phyloP scores from a whole-genome alignment of 257 asterid species.

The Solanum sejunctum region DNA sequence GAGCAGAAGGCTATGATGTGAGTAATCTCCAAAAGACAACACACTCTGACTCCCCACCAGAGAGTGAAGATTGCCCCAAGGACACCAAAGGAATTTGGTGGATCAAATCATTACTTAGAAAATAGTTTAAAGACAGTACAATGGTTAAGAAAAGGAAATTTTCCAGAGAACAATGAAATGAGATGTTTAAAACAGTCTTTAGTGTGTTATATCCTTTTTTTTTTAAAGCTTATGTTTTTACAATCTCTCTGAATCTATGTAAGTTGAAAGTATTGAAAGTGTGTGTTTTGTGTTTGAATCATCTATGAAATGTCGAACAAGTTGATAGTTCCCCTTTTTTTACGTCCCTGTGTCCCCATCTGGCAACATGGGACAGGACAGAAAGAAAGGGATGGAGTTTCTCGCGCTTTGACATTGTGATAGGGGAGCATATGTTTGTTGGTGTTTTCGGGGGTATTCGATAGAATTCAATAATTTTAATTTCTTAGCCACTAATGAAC shows the following conservation, averaged over 20 bases:
- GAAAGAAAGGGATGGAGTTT: background rate
- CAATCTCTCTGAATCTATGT: background rate
- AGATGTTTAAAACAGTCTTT: background rate
- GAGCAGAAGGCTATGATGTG: slow-evolving; percentile 62
- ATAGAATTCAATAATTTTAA: background rate
- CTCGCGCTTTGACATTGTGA: background rate
- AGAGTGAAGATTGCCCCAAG: slow-evolving; percentile 16
- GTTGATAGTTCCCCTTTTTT: background rate
- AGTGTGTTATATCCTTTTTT: background rate
- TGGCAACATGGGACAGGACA: background rate
- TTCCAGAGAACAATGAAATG: background rate
- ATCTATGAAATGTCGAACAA: background rate
- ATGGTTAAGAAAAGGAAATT: background rate
- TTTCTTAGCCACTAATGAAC: no score
- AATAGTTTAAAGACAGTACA: slow-evolving; percentile 3
- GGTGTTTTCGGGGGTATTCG: no score
- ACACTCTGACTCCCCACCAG: slow-evolving; percentile 52
- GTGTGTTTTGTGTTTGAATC: background rate
- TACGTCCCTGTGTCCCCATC: background rate
- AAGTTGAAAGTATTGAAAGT: background rate
- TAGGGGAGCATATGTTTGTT: background rate
- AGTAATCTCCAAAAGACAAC: slow-evolving; percentile 56
- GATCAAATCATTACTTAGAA: slow-evolving; percentile 74
- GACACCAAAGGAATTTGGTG: slow-evolving; percentile 79
- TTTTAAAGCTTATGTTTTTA: background rate